These are phyloP conservation scores for Oryza nivara DNA, from an alignment of 176 grass and related monocot species.

Conservation along the genomic window DNA sequence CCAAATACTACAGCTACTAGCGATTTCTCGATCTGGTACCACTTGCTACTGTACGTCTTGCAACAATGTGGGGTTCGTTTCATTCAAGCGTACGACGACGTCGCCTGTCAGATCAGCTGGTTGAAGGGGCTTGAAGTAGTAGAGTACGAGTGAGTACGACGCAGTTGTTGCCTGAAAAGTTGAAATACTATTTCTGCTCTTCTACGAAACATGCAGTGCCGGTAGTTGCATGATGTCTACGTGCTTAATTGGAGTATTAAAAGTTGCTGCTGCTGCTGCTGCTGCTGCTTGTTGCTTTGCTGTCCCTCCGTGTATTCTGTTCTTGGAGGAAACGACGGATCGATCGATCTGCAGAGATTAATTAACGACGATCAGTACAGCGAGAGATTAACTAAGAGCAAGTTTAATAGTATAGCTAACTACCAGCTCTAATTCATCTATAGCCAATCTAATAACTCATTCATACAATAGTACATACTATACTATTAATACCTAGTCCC, in stretches of 20 bases:
- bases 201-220: neutral
- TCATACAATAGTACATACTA: too few relatives aligned
- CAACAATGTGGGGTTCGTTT: neutral
- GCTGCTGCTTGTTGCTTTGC: neutral
- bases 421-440: too few relatives aligned
- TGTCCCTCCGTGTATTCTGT: neutral
- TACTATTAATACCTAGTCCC: too few relatives aligned
- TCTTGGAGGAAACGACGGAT: neutral
- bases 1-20: neutral
- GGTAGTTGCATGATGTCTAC: slow-evolving; percentile 2
- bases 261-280: neutral
- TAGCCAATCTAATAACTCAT: too few relatives aligned
- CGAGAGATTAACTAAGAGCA: neutral
- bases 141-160: neutral
- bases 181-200: neutral
- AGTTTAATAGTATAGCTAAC: too few relatives aligned
- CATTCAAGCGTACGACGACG: neutral
- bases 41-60: neutral
- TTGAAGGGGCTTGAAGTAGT: neutral
- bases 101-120: neutral
- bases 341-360: neutral
- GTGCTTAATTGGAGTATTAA: neutral
- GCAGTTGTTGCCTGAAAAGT: neutral
- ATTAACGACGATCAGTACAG: neutral
- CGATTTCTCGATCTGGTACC: neutral